phyloP scores from a whole-genome alignment of 306 rosid species.

The Phaseolus lunatus region DNA sequence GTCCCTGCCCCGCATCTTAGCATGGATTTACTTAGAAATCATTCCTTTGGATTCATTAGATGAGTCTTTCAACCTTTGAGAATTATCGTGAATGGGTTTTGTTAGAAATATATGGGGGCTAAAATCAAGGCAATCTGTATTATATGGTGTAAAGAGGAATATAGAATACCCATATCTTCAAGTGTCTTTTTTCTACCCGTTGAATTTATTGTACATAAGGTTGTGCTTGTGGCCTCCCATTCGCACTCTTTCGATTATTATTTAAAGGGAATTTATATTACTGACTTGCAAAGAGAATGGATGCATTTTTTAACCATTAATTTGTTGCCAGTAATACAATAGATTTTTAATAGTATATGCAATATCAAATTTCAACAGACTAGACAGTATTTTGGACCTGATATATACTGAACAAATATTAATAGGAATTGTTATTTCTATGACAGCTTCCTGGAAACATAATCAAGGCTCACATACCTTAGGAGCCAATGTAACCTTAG shows the following conservation, averaged over 20 bases:
- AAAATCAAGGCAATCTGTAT: conserved; percentile 7
- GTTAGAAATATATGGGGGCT: conserved; percentile 15
- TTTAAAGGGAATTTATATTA: conserved; percentile 12
- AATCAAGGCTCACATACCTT: conserved; percentile 65
- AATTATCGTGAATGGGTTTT: conserved; percentile 9
- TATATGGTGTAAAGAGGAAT: background rate
- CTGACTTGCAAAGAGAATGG: background rate
- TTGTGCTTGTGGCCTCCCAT: conserved; percentile 13
- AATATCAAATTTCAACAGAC: conserved; percentile 30
- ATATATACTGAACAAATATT: conserved; percentile 21
- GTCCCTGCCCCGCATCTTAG: background rate
- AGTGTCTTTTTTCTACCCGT: background rate
- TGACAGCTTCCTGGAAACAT: conserved; percentile 21
- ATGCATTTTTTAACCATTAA: conserved; percentile 11
- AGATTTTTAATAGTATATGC: conserved; percentile 29
- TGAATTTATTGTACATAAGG: conserved; percentile 5
- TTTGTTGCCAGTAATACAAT: background rate
- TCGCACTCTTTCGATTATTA: background rate
- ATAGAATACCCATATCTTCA: conserved; percentile 11
- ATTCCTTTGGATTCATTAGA: background rate
- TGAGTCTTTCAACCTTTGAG: background rate
- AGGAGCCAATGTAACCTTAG: conserved; percentile 80
- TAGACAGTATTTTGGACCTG: background rate
- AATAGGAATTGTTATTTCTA: conserved; percentile 19
- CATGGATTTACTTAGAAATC: background rate